These are phyloP conservation scores for Lentinus tigrinus DNA, from an alignment of 768 basidiomycete species.

Conservation along the genomic window DNA sequence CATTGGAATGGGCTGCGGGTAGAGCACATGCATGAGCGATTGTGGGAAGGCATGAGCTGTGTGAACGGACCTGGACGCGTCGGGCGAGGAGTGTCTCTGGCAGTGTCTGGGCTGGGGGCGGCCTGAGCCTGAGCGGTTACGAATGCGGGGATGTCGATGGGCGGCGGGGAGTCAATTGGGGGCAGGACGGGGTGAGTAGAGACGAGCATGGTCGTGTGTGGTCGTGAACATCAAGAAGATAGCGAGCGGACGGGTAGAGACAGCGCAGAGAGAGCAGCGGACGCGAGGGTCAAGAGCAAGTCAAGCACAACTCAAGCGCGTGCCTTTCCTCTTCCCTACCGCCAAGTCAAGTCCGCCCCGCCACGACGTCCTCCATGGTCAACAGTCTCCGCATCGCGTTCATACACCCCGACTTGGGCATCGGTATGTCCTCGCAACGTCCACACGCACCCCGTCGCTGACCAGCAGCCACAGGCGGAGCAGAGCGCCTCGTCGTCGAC, in stretches of 20 bases:
- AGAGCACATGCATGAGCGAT: background rate
- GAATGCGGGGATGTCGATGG: constrained; percentile 14
- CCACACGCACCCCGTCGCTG: background rate
- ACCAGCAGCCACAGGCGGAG: constrained; percentile 63
- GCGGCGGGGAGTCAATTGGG: constrained; percentile 17
- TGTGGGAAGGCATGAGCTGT: too few species aligned
- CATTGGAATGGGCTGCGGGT: constrained; percentile 17
- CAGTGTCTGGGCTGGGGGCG: constrained; percentile 3
- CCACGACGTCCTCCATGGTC: background rate
- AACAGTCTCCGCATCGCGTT: constrained; percentile 63
- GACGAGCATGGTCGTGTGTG: background rate
- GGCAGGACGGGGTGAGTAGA: constrained; percentile 12
- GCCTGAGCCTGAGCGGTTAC: too few species aligned
- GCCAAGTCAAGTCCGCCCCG: too few species aligned
- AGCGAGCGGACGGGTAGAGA: background rate
- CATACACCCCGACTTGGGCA: constrained; percentile 92
- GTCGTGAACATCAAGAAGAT: background rate
- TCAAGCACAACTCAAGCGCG: too few species aligned
- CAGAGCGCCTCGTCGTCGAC: constrained; percentile 93
- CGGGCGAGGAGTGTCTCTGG: constrained; percentile 10
- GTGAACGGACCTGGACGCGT: constrained; percentile 2
- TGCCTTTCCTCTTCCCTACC: background rate
- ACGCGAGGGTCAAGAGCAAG: background rate
- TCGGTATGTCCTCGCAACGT: constrained; percentile 51
- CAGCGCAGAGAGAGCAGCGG: background rate